Evolutionary conservation across 2,329 filamentous ascomycete species (phyloP).

Genomic region (Talaromyces albobiverticillius): DNA sequence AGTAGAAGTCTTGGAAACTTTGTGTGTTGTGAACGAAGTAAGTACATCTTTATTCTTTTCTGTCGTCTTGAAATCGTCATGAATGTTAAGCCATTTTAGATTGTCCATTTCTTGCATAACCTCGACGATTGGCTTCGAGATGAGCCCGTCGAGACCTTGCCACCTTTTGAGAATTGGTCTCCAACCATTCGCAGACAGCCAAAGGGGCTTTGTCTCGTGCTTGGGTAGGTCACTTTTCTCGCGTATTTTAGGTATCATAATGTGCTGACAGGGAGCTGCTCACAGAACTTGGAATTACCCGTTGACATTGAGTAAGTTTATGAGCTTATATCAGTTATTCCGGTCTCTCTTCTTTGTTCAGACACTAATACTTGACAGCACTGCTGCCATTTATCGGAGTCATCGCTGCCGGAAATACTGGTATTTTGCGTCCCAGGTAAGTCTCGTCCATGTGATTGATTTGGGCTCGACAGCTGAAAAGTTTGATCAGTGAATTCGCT

Average conservation of each 20-base stretch:
- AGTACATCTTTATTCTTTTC: background rate
- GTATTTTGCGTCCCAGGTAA: constrained; percentile 10
- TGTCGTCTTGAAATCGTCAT: background rate
- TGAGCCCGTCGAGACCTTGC: constrained; percentile 8
- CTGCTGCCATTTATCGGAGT: constrained; percentile 7
- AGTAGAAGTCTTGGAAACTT: constrained; percentile 7
- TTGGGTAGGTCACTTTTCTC: background rate
- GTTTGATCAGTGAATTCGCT: constrained; percentile 11
- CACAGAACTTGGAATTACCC: constrained; percentile 13
- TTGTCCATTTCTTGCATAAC: constrained; percentile 7
- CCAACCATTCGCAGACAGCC: constrained; percentile 9
- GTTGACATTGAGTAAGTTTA: constrained; percentile 6
- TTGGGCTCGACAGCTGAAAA: too few relatives aligned
- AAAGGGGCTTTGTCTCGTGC: constrained; percentile 2
- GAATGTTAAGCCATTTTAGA: background rate
- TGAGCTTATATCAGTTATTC: background rate
- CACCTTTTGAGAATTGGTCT: constrained; percentile 11
- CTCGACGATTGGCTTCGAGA: constrained; percentile 12
- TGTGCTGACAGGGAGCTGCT: too few relatives aligned
- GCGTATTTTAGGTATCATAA: too few relatives aligned
- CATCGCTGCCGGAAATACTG: constrained; percentile 9
- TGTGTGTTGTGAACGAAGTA: constrained; percentile 12
- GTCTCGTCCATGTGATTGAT: too few relatives aligned
- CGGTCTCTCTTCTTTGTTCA: background rate
- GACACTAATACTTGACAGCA: background rate